Evolutionary conservation across 345 rosid genomes (phyloP).

Genomic region (Odontarrhena argentea): DNA sequence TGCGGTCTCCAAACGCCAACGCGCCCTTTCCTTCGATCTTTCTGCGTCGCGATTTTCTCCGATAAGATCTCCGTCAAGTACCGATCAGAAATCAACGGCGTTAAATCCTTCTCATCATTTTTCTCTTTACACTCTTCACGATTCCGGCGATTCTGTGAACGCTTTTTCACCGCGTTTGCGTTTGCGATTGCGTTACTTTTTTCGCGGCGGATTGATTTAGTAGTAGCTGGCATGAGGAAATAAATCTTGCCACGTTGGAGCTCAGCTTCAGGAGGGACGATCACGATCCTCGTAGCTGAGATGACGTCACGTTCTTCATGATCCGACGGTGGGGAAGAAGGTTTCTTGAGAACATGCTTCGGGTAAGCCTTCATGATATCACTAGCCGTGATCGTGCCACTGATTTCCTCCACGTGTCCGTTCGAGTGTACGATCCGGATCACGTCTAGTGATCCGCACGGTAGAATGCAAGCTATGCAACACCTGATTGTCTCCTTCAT

Average conservation of each 20-base stretch:
- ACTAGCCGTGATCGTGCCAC: conserved; percentile 73
- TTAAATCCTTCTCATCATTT: conserved; percentile 30
- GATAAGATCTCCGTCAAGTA: conserved; percentile 93
- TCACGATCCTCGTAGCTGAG: conserved; percentile 68
- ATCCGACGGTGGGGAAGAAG: conserved; percentile 56
- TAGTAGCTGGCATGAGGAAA: conserved; percentile 69
- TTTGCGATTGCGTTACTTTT: conserved; percentile 12
- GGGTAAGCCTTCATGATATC: conserved; percentile 88
- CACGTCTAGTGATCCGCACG: conserved; percentile 95
- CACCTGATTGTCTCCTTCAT: conserved; percentile 94
- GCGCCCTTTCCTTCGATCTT: conserved; percentile 85
- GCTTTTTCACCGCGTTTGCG: conserved; percentile 15
- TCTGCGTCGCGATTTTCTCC: conserved; percentile 73
- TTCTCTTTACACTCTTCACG: conserved; percentile 19
- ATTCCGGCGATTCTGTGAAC: conserved; percentile 30
- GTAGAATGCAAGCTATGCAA: conserved; percentile 95
- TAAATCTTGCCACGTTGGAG: conserved; percentile 95
- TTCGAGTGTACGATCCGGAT: conserved; percentile 87
- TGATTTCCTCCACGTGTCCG: conserved; percentile 90
- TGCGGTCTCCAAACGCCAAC: conserved; percentile 96
- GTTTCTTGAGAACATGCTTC: conserved; percentile 81
- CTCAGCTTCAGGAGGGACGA: conserved; percentile 90
- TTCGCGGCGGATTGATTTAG: conserved; percentile 39
- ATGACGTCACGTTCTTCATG: conserved; percentile 53
- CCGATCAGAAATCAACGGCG: conserved; percentile 61